Conservation (phyloP, 345 rosid species). For the Murraya paniculata region DNA sequence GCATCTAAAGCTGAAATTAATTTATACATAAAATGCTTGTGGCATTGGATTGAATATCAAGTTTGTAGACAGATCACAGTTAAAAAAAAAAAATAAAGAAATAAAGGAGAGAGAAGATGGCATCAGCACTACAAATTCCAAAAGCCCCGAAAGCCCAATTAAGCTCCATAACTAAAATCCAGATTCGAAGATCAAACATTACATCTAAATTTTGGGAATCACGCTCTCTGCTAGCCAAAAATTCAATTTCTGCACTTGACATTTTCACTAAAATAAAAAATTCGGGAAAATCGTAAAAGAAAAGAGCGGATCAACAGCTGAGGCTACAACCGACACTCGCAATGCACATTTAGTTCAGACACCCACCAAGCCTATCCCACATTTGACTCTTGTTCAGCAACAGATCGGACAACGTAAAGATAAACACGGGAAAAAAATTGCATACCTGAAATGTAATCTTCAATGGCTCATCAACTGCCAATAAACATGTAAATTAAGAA, state of each 20-base stretch:
- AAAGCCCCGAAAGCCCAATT: not conserved
- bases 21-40: not conserved
- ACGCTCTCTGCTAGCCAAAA: not conserved
- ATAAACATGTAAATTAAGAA: not conserved
- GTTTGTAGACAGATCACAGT: constrained; percentile 2
- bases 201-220: not conserved
- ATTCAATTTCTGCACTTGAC: not conserved
- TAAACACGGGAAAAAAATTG: constrained; percentile 1
- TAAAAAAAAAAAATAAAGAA: not conserved
- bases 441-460: constrained; percentile 55
- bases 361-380: not conserved
- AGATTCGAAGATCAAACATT: not conserved
- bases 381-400: constrained; percentile 2
- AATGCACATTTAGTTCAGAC: not conserved
- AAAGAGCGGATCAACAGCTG: not conserved
- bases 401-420: constrained; percentile 18
- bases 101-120: not conserved
- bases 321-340: not conserved
- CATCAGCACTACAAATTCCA: constrained; percentile 9
- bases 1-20: not conserved
- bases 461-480: constrained; percentile 63
- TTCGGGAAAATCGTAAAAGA: not conserved
- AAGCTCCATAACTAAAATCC: not conserved
- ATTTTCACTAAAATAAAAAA: not conserved
- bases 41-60: not conserved